Evolutionary conservation across 768 basidiomycete genomes (phyloP), one percentile per base, ranked within the genome.

Genomic region (Collybia sp.): DNA sequence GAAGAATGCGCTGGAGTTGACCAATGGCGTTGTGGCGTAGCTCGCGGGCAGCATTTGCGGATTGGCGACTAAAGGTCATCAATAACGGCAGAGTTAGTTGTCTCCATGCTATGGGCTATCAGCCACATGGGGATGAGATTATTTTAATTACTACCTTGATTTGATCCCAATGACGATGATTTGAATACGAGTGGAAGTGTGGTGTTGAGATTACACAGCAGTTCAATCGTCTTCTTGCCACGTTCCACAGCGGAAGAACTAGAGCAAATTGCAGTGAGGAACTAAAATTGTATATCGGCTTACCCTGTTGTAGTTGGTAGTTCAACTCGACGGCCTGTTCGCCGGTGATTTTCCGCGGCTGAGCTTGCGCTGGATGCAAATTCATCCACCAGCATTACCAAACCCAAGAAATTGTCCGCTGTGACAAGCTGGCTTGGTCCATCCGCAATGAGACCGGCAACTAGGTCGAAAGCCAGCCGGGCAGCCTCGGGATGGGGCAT

Each of bases 401-500:
- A 72, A 2, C 89, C 91, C 2, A 67, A 61, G 62, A 88, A 87
- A 59, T 93, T 97, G 56, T 97, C 95, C 1, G 70, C 61, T 0
- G 82, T 80, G 38, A 96, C 72, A 10, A 69, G 66, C 45, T 81
- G 79, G 30, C 74, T 70, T 10, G 76, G 63, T n/a, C 79, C 80
- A 44, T 87, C 83, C 0, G 75, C 62, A 12, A 77, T 73, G n/a
- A 97, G 71, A 35, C 66, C 69, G 13, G 75, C 65, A n/a, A 95
- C 69, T 15, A 96, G 75, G 15, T 83, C 83, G 58, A 97, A 89
- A 2, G 95, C 87, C 43, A 83, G 69, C 32, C 88, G 84, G 18
- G 91, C 83, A 5, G 93, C 94, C 63, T 92, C 90, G 9, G 90
- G 80, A 58, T 96, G 88, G 11, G 83, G 73, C 35, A 93, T 78